Evolutionary conservation across 2,329 filamentous ascomycete genomes (phyloP).

Genomic region (Sclerotinia trifoliorum): DNA sequence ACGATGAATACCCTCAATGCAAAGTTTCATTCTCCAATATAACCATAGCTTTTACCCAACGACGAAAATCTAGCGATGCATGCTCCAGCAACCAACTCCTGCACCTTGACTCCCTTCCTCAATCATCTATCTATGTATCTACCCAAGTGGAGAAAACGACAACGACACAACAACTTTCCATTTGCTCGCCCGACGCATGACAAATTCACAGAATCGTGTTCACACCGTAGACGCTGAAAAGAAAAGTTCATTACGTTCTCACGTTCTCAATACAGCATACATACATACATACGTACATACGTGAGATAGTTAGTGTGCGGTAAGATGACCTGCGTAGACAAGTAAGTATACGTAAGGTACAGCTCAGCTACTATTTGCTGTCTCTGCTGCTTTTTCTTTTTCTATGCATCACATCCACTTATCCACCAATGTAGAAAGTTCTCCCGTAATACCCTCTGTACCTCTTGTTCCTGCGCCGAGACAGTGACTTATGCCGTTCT

Average conservation of each 20-base stretch:
- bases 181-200: not conserved
- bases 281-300: not conserved
- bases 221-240: conserved; percentile 4
- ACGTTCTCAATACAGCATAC: not conserved
- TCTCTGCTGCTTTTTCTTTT: conserved; percentile 11
- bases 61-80: not conserved
- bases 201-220: not conserved
- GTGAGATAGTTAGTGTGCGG: not conserved
- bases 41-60: not conserved
- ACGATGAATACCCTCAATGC: not conserved
- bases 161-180: not conserved
- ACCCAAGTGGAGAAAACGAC: conserved; percentile 1
- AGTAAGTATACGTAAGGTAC: conserved; percentile 19
- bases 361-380: conserved; percentile 12
- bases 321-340: conserved; percentile 2
- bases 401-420: not conserved
- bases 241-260: too few species aligned
- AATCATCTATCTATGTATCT: not conserved
- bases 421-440: not conserved
- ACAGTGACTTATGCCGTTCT: conserved; percentile 5
- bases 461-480: conserved; percentile 18
- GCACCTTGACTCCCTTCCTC: not conserved
- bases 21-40: not conserved
- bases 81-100: not conserved
- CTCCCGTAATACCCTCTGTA: not conserved